Evolutionary conservation across 306 rosid genomes (phyloP).

Genomic region (Dryas drummondii): DNA sequence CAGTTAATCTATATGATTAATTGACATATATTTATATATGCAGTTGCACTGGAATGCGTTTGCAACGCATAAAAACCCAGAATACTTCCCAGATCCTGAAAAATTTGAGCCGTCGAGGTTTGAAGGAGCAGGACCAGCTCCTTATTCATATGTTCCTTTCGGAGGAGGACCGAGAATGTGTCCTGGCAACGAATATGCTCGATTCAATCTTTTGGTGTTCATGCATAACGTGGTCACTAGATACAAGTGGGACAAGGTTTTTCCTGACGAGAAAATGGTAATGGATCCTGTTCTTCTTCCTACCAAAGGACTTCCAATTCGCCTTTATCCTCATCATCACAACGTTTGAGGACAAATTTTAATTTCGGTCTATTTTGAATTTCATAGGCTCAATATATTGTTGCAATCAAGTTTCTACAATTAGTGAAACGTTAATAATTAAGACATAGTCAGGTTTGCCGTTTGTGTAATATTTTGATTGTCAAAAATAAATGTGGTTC

Average conservation of each 20-base stretch:
- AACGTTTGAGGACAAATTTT: too few relatives aligned
- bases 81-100: slow-evolving; percentile 24
- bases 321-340: background rate
- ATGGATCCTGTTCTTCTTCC: slow-evolving; percentile 7
- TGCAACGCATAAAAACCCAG: slow-evolving; percentile 18
- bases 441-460: too few relatives aligned
- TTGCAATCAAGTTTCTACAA: too few relatives aligned
- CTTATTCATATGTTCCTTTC: slow-evolving; percentile 24
- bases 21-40: background rate
- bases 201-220: slow-evolving; percentile 11
- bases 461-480: too few relatives aligned
- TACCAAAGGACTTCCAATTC: slow-evolving; percentile 6
- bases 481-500: too few relatives aligned
- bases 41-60: slow-evolving; percentile 18
- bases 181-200: slow-evolving; percentile 25
- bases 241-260: slow-evolving; percentile 16
- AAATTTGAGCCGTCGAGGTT: slow-evolving; percentile 27
- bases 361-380: too few relatives aligned
- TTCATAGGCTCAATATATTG: too few relatives aligned
- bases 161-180: slow-evolving; percentile 33
- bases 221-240: slow-evolving; percentile 24
- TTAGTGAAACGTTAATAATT: too few relatives aligned
- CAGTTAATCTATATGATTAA: too few relatives aligned
- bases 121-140: slow-evolving; percentile 25
- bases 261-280: slow-evolving; percentile 2